These are phyloP conservation scores for Capronia americana DNA, from an alignment of 2,329 filamentous ascomycete species.

Conservation along the genomic window DNA sequence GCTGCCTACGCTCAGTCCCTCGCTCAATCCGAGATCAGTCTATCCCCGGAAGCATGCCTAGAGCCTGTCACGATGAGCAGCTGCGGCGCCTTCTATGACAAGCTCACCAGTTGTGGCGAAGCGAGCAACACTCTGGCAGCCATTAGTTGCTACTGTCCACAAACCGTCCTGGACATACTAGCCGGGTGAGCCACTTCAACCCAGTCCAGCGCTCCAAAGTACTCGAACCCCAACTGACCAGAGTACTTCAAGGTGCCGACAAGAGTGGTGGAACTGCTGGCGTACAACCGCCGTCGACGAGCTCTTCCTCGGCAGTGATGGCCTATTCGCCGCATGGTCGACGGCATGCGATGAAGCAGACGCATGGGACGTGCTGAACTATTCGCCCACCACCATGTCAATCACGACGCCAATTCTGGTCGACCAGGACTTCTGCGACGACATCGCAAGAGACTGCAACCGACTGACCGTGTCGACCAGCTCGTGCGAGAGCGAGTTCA, in stretches of 20 bases:
- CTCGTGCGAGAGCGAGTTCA: not conserved
- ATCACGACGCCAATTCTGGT: not conserved
- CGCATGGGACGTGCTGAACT: not conserved
- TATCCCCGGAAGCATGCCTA: not conserved
- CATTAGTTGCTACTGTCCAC: not conserved
- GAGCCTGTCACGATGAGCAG: not conserved
- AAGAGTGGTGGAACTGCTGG: conserved; percentile 1
- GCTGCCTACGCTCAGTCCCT: not conserved
- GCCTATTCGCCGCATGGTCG: not conserved
- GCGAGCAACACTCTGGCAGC: not conserved
- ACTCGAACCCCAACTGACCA: not conserved
- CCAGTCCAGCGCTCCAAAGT: not conserved
- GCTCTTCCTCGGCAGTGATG: not conserved
- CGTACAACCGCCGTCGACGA: not conserved
- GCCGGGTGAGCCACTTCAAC: not conserved
- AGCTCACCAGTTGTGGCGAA: not conserved
- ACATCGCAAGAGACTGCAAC: not conserved
- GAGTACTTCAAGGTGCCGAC: not conserved
- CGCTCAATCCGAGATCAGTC: not conserved
- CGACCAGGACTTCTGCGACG: not conserved
- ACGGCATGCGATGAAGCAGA: not conserved
- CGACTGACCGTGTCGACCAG: not conserved
- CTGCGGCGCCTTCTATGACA: not conserved
- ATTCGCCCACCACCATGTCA: not conserved
- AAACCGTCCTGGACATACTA: not conserved